A percentile compares a stretch with the other conserved stretches of the same genome.
Evolutionary conservation across 2,329 filamentous ascomycete species (phyloP).

Genomic region (Diaporthe citrichinensis): DNA sequence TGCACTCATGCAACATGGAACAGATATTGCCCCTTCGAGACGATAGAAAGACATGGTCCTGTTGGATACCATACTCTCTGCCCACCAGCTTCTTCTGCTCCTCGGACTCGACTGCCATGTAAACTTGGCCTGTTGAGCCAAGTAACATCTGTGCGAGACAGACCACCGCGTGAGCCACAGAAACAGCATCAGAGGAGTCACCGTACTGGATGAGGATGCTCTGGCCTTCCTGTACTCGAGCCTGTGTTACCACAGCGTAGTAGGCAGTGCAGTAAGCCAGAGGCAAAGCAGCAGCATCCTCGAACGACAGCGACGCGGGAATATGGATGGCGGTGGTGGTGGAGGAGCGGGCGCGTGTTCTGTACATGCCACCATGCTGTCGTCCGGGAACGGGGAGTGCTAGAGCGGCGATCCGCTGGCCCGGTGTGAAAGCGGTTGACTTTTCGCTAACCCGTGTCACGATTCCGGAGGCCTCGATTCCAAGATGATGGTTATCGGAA

Average conservation of each 20-base stretch:
- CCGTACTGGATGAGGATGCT: slow-evolving; percentile 47
- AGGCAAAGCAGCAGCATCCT: slow-evolving; percentile 56
- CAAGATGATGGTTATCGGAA: slow-evolving; percentile 47
- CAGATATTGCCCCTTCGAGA: slow-evolving; percentile 40
- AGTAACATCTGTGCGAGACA: slow-evolving; percentile 30
- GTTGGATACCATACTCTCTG: slow-evolving; percentile 5
- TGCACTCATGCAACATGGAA: neutral
- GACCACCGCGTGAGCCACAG: slow-evolving; percentile 37
- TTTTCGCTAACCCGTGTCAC: slow-evolving; percentile 41
- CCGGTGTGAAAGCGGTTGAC: slow-evolving; percentile 11
- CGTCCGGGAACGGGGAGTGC: neutral
- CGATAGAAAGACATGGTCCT: slow-evolving; percentile 49
- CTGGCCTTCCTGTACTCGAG: slow-evolving; percentile 54
- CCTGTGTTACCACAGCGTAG: slow-evolving; percentile 56
- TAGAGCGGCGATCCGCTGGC: neutral
- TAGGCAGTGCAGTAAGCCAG: slow-evolving; percentile 58
- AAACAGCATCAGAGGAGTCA: slow-evolving; percentile 41
- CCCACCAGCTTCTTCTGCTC: slow-evolving; percentile 50
- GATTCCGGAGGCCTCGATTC: slow-evolving; percentile 48
- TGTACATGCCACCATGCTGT: neutral
- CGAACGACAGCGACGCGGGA: slow-evolving; percentile 49
- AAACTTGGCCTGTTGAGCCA: slow-evolving; percentile 55
- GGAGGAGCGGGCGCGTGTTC: neutral
- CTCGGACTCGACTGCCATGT: slow-evolving; percentile 48
- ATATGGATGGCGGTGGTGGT: slow-evolving; percentile 40